Base-by-base conservation (phyloP, 2,329 filamentous ascomycete species). In the Phialophora verrucosa region DNA sequence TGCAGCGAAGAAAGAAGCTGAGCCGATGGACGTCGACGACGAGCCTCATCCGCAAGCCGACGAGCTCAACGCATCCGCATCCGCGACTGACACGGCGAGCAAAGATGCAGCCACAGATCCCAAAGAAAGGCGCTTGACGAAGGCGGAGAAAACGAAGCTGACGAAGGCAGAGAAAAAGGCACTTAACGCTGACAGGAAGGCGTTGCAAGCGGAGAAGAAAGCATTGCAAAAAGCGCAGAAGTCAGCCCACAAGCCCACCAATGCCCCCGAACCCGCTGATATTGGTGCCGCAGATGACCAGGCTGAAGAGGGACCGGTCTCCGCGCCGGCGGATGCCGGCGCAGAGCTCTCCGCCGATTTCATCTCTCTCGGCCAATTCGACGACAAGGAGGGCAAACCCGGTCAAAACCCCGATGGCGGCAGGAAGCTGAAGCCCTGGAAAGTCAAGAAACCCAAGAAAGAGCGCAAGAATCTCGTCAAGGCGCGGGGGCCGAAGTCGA, bases 391-490 rank as follows among this genome's bases (percentile, higher is more conserved):
- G 20, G 32, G 35, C 20, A 29, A 47, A 20, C 3, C 27, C 51
- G 17, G 27, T 50, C 12, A 31, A 53, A 6, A 14, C 27, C 25
- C 35, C 32, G 44, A 42, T 6, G 25, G 23, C 7, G 44, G 31
- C 35, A 63, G 63, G 38, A 59, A 50, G 6, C 50, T 31, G 44
- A 68, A 68, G 42, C 57, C 63, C 17, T 65, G 44, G 59, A 65
- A 65, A 31, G 61, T 65, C 23, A 65, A 68, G 61, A 65, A 65
- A 44, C 60, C 60, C 53, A 67, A 67, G 62, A 64, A 68, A 27
- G 66, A 68, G 12, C 63, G 63, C 31, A 68, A 68, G 60, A 68
- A 68, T 50, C 66, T 68, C 23, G 59, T 68, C 59, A 68, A 68
- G 25, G 66, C 66, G n/a, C 55, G 66, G 42, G 66, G 66, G 2